Conservation (phyloP, 352 stramenopile species). For the Pythium volutum region DNA sequence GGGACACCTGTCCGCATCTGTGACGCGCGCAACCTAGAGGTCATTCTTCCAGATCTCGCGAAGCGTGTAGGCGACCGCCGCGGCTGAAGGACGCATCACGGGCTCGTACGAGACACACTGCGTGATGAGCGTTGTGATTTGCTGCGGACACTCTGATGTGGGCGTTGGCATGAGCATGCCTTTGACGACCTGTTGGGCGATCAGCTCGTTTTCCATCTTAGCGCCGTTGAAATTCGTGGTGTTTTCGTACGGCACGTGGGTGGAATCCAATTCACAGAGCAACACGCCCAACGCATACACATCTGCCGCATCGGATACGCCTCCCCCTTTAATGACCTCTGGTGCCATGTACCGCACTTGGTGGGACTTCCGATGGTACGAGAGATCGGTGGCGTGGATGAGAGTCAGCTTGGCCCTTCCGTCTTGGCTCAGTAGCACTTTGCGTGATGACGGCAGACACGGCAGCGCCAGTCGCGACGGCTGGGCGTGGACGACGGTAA, state of each 20-base stretch:
- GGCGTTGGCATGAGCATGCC: conserved; percentile 59
- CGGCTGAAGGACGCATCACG: conserved; percentile 48
- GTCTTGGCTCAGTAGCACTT: background rate
- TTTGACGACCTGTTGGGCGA: conserved; percentile 60
- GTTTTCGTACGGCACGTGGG: conserved; percentile 60
- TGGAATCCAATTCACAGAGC: conserved; percentile 65
- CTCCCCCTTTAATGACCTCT: conserved; percentile 19
- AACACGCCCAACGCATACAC: conserved; percentile 37
- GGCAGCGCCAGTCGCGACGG: too few relatives aligned
- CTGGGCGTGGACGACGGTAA: background rate
- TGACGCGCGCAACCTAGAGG: conserved; percentile 27
- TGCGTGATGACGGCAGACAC: background rate
- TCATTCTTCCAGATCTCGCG: conserved; percentile 71
- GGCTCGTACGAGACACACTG: conserved; percentile 59
- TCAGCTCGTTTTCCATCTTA: conserved; percentile 64
- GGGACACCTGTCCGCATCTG: background rate
- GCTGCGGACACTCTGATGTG: conserved; percentile 35
- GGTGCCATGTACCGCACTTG: conserved; percentile 41
- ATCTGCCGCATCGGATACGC: conserved; percentile 15
- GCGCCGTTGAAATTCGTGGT: conserved; percentile 57
- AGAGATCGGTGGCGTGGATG: conserved; percentile 57
- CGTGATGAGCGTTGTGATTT: conserved; percentile 44
- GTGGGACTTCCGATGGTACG: conserved; percentile 43
- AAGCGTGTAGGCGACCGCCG: conserved; percentile 73
- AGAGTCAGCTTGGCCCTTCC: conserved; percentile 30